A percentile compares a stretch with the other conserved stretches of the same genome.
phyloP scores from a whole-genome alignment of 2,329 filamentous ascomycete species.

The Spiromastix sp. region DNA sequence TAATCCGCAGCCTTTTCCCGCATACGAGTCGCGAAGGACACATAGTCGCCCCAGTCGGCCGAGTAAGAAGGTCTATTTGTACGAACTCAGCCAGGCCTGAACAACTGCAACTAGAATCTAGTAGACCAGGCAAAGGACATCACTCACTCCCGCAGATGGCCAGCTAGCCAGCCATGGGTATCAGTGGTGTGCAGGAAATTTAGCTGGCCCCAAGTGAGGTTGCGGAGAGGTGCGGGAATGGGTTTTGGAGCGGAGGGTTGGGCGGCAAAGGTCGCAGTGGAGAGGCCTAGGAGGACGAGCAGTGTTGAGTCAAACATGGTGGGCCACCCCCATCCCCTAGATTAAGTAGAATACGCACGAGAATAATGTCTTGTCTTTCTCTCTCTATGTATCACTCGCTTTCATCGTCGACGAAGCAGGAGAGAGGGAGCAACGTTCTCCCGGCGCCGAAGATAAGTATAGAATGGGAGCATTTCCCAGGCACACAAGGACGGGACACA shows the following conservation, averaged over 20 bases:
- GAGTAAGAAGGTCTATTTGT: slow-evolving; percentile 66
- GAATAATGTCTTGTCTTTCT: too few relatives aligned
- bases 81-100: too few relatives aligned
- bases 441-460: too few relatives aligned
- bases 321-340: too few relatives aligned
- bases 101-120: too few relatives aligned
- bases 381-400: too few relatives aligned
- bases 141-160: slow-evolving; percentile 83
- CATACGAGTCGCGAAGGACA: slow-evolving; percentile 83
- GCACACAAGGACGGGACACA: too few relatives aligned
- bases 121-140: too few relatives aligned
- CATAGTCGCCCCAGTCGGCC: slow-evolving; percentile 90
- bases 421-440: too few relatives aligned
- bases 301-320: slow-evolving; percentile 9
- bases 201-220: slow-evolving; percentile 82
- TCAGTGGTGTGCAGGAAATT: slow-evolving; percentile 98
- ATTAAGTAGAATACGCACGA: too few relatives aligned
- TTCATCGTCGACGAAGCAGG: too few relatives aligned
- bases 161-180: slow-evolving; percentile 90
- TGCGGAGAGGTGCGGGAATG: slow-evolving; percentile 68
- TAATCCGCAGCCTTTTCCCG: slow-evolving; percentile 64
- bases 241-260: slow-evolving; percentile 77
- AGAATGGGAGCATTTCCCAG: too few relatives aligned
- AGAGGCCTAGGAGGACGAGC: slow-evolving; percentile 12
- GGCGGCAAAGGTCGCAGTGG: slow-evolving; percentile 34